Conservation (phyloP, 768 basidiomycete genomes). For the Amanita muscaria region DNA sequence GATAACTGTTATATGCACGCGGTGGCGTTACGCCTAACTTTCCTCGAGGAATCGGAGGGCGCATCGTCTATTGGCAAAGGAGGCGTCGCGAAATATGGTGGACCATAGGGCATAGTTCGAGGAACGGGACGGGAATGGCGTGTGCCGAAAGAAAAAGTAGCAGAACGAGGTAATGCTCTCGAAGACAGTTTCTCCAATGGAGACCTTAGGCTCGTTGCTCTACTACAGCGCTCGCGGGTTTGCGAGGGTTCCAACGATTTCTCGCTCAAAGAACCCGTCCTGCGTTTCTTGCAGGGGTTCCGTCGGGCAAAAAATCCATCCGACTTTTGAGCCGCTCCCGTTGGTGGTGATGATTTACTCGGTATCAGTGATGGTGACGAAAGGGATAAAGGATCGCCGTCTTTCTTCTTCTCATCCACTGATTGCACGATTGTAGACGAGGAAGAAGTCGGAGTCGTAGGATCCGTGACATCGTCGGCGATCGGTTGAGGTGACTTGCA, state of each 20-base stretch:
- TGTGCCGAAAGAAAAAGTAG: conserved; percentile 16
- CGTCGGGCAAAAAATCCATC: conserved; percentile 7
- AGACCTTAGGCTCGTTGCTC: conserved; percentile 4
- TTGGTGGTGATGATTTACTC: background rate
- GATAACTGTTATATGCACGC: too few relatives aligned
- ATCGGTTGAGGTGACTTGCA: too few relatives aligned
- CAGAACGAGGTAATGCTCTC: background rate
- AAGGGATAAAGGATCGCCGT: too few relatives aligned
- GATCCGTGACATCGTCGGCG: too few relatives aligned
- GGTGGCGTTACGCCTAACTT: too few relatives aligned
- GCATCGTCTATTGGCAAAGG: conserved; percentile 20
- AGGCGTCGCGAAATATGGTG: conserved; percentile 37
- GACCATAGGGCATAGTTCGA: conserved; percentile 34
- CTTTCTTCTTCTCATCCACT: too few relatives aligned
- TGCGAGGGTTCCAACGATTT: too few relatives aligned
- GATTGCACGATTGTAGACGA: too few relatives aligned
- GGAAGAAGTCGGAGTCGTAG: too few relatives aligned
- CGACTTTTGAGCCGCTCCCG: background rate
- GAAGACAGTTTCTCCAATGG: background rate
- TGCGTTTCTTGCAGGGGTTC: conserved; percentile 13
- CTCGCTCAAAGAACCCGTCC: too few relatives aligned
- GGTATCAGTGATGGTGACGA: background rate
- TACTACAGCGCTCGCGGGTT: background rate
- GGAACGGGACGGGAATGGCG: conserved; percentile 27
- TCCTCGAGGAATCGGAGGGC: background rate